Evolutionary conservation across 306 rosid species (phyloP), one percentile per base, ranked within the genome.

Genomic region (Potentilla sterilis): DNA sequence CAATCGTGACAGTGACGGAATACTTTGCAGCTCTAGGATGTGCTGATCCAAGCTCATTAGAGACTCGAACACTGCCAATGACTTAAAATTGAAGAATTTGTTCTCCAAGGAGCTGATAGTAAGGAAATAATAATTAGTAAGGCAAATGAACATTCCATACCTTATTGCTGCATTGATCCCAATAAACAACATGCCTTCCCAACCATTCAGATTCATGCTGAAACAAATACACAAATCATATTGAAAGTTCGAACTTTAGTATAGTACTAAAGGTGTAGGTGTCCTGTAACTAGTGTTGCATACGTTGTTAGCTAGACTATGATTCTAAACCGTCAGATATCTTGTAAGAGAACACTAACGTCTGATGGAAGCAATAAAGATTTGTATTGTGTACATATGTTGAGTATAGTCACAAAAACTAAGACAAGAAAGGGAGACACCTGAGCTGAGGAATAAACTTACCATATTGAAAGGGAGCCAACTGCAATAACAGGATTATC

Each of bases 391-490:
- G 41, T 24, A 10, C 5, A 61, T 61, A 22, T 32, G 19, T 38
- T 59, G 65, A 59, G 18, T 1, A 14, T 32, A 6, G 37, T 24
- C 4, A 58, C 18, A 24, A 24, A 28, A 11, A 4, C 0, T 21
- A 22, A 24, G 8, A 38, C 21, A 18, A 18, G 2, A 37, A 19
- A 44, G 9, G 12, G 19, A 48, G 10, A 7, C 6, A 24, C 5
- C 8, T 44, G 35, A 62, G 67, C 37, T 43, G 21, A 42, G 40
- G n/a, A 40, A 64, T 78, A 24, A 24, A 3, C 77, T 88, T 72
- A 96, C 99, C 99, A 92, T 34, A 96, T 96, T 16, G 99, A 92
- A 73, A 96, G 98, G 4, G 99, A 96, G 37, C 99, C 99, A 74
- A 96, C 92, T 12, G 99, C 97, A 78, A 96, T 90, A 10, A 96